Evolutionary conservation across 768 basidiomycete genomes (phyloP).

Genomic region (Pleurotus djamor): DNA sequence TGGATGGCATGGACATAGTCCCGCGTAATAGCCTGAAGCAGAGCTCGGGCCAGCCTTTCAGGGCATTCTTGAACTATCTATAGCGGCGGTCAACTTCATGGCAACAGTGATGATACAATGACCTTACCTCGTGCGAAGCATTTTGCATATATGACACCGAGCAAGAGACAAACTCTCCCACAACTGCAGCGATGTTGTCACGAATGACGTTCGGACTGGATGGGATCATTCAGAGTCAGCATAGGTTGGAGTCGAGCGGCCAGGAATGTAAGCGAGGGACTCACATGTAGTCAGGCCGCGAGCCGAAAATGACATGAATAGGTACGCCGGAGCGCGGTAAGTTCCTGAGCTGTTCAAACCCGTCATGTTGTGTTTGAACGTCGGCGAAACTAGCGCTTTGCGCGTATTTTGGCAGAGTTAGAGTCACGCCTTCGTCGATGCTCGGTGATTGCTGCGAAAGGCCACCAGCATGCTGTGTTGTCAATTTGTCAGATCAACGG

Average conservation of each 20-base stretch:
- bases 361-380: constrained; percentile 3
- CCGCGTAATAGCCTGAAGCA: background rate
- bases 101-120: background rate
- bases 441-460: constrained; percentile 32
- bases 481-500: no score
- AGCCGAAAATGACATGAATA: background rate
- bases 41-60: background rate
- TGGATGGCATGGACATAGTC: background rate
- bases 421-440: constrained; percentile 44
- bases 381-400: background rate
- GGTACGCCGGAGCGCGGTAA: background rate
- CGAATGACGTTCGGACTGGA: background rate
- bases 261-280: background rate
- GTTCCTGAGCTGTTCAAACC: background rate
- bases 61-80: constrained; percentile 4
- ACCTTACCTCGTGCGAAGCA: background rate
- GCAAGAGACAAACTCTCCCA: background rate
- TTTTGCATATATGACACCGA: background rate
- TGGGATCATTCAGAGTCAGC: background rate
- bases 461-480: constrained; percentile 27
- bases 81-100: background rate
- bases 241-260: background rate
- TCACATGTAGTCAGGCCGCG: background rate
- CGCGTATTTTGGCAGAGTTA: constrained; percentile 26
- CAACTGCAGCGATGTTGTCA: background rate